phyloP scores from a whole-genome alignment of 1,284 basidiomycete species.

The Austroboletus olivaceoglutinosus region DNA sequence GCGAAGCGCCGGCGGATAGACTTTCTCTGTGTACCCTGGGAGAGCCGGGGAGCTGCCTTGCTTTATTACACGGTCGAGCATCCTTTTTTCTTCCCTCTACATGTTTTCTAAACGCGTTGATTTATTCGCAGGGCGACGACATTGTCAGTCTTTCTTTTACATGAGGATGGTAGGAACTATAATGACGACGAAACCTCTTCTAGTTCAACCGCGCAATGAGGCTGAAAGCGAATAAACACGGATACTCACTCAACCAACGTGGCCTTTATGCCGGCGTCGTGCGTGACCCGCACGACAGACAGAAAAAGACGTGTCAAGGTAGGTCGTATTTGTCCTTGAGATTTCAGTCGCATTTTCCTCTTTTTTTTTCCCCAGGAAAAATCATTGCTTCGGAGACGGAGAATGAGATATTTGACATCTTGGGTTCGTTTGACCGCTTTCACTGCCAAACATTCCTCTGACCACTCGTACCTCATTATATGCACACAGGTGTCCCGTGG shows the following conservation, averaged over 20 bases:
- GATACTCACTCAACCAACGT: slow-evolving; percentile 84
- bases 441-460: background rate
- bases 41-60: slow-evolving; percentile 76
- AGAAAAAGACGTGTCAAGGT: slow-evolving; percentile 62
- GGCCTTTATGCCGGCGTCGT: slow-evolving; percentile 73
- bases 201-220: slow-evolving; percentile 90
- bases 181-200: background rate
- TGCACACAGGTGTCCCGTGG: slow-evolving; percentile 58
- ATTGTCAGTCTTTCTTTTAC: slow-evolving; percentile 52
- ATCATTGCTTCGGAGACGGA: slow-evolving; percentile 81
- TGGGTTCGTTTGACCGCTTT: slow-evolving; percentile 45
- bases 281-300: slow-evolving; percentile 61
- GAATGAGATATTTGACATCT: slow-evolving; percentile 75
- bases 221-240: slow-evolving; percentile 76
- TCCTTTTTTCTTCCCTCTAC: background rate
- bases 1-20: slow-evolving; percentile 74
- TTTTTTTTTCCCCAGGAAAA: slow-evolving; percentile 47
- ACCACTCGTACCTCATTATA: background rate
- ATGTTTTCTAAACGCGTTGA: background rate
- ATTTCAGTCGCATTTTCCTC: background rate
- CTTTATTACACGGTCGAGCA: slow-evolving; percentile 81
- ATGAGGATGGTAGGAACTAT: background rate
- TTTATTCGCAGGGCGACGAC: slow-evolving; percentile 64
- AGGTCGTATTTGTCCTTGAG: slow-evolving; percentile 14
- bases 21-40: slow-evolving; percentile 76